A percentile compares a stretch with the other conserved stretches of the same genome.
Evolutionary conservation across 2,329 filamentous ascomycete species (phyloP).

Genomic region (Aureobasidium uvarum): DNA sequence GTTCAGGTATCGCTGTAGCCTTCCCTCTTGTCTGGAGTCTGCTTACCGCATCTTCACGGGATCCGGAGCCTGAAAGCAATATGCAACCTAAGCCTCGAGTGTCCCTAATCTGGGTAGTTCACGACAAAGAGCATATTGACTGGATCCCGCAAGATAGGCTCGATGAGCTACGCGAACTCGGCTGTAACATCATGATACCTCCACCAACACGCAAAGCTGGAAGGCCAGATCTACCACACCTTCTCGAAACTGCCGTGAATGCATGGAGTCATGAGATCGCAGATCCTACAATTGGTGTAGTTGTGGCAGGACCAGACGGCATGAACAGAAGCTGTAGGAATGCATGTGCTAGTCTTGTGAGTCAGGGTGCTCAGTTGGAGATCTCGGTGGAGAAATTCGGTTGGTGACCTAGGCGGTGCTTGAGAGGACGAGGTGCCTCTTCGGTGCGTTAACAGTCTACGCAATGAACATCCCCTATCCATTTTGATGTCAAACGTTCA

Average conservation of each 20-base stretch:
- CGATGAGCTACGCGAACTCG: slow-evolving; percentile 50
- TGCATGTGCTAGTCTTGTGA: slow-evolving; percentile 52
- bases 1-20: slow-evolving; percentile 63
- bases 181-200: slow-evolving; percentile 56
- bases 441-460: background rate
- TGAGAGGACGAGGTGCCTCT: background rate
- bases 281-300: slow-evolving; percentile 48
- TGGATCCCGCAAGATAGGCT: slow-evolving; percentile 56
- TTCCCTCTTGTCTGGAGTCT: slow-evolving; percentile 59
- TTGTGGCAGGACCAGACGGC: slow-evolving; percentile 62
- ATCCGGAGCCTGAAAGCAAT: slow-evolving; percentile 30
- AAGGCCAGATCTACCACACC: slow-evolving; percentile 52
- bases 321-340: slow-evolving; percentile 62
- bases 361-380: slow-evolving; percentile 50
- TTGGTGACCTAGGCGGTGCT: slow-evolving; percentile 48
- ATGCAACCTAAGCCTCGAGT: slow-evolving; percentile 40
- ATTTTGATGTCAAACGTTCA: background rate
- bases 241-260: slow-evolving; percentile 45
- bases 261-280: slow-evolving; percentile 31
- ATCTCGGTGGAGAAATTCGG: slow-evolving; percentile 66
- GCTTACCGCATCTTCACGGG: slow-evolving; percentile 30
- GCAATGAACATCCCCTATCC: background rate
- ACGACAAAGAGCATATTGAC: slow-evolving; percentile 51
- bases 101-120: slow-evolving; percentile 60
- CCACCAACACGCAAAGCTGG: slow-evolving; percentile 54